A percentile compares a stretch with the other conserved stretches of the same genome.
phyloP scores from a whole-genome alignment of 1,284 basidiomycete genomes.

The Tilletiopsis washingtonensis region DNA sequence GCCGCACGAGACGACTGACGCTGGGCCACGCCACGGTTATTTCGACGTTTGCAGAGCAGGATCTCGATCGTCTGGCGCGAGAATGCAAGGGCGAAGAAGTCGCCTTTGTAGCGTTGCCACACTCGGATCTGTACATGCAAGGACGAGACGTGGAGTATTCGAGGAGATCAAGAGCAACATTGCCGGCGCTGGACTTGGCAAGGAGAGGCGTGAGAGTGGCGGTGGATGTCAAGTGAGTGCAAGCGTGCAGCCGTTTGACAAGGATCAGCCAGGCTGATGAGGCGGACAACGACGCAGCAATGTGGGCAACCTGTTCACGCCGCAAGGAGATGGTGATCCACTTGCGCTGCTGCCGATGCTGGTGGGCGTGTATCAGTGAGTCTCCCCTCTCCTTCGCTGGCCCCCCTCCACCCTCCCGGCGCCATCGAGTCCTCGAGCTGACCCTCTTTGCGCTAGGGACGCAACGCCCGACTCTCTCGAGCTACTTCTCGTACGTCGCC shows the following conservation, averaged over 20 bases:
- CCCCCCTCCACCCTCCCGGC: too few species aligned
- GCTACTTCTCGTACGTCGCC: conserved; percentile 3
- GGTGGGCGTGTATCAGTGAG: conserved; percentile 20
- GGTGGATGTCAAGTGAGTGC: conserved; percentile 1
- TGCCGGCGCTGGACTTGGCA: background rate
- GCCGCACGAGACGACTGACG: background rate
- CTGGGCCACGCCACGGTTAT: conserved; percentile 24
- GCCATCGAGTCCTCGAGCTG: too few species aligned
- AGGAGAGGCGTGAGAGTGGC: too few species aligned
- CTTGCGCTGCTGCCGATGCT: conserved; percentile 16
- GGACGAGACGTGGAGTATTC: conserved; percentile 12
- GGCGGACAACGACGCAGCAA: conserved; percentile 29
- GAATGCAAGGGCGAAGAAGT: conserved; percentile 1
- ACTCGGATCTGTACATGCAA: conserved; percentile 25
- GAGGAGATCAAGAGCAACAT: background rate
- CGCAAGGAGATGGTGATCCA: conserved; percentile 26
- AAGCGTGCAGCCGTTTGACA: too few species aligned
- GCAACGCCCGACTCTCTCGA: conserved; percentile 10
- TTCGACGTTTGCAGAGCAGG: conserved; percentile 4
- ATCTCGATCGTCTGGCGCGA: conserved; percentile 4
- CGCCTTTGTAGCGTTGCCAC: conserved; percentile 14
- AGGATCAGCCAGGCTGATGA: too few species aligned
- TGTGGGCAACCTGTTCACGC: conserved; percentile 24
- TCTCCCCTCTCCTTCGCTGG: too few species aligned
- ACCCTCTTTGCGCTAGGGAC: too few species aligned